phyloP scores from a whole-genome alignment of 176 grass and related monocot species.

The Thalia dealbata region DNA sequence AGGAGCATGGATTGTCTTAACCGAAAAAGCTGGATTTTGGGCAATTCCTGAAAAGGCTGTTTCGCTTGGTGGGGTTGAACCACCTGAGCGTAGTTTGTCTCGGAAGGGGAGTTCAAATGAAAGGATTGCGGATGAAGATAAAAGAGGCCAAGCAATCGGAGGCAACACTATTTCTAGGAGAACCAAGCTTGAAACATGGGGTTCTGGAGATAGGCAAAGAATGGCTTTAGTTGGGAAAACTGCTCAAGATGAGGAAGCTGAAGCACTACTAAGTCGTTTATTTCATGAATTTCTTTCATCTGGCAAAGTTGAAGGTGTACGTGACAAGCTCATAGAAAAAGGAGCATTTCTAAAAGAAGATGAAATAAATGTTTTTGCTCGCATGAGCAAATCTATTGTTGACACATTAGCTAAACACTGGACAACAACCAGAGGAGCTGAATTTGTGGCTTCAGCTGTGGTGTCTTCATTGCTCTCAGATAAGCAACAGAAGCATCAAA shows the following conservation, averaged over 20 bases:
- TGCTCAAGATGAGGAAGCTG: constrained; percentile 68
- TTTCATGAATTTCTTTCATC: constrained; percentile 91
- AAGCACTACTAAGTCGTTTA: constrained; percentile 57
- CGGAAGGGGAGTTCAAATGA: constrained; percentile 93
- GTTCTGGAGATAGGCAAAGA: constrained; percentile 57
- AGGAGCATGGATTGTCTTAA: constrained; percentile 95
- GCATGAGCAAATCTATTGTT: constrained; percentile 84
- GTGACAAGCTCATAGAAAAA: constrained; percentile 69
- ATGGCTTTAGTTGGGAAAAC: constrained; percentile 41
- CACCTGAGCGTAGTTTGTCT: constrained; percentile 93
- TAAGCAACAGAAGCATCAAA: constrained; percentile 85
- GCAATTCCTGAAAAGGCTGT: constrained; percentile 96
- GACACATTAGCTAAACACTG: constrained; percentile 94
- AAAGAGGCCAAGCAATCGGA: constrained; percentile 46
- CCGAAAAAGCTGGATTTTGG: constrained; percentile 91
- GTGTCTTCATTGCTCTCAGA: constrained; percentile 76
- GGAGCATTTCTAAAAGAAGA: constrained; percentile 92
- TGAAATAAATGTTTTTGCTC: constrained; percentile 82
- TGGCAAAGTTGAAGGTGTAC: constrained; percentile 47
- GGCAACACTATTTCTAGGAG: constrained; percentile 53
- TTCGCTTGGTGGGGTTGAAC: constrained; percentile 92
- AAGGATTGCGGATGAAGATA: constrained; percentile 69
- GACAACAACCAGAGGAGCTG: constrained; percentile 95
- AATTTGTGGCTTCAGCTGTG: constrained; percentile 85
- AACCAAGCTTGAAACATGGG: constrained; percentile 80